Evolutionary conservation across 2,329 filamentous ascomycete genomes (phyloP), one percentile per base, ranked within the genome.

Genomic region (Lecanicillium sp.): DNA sequence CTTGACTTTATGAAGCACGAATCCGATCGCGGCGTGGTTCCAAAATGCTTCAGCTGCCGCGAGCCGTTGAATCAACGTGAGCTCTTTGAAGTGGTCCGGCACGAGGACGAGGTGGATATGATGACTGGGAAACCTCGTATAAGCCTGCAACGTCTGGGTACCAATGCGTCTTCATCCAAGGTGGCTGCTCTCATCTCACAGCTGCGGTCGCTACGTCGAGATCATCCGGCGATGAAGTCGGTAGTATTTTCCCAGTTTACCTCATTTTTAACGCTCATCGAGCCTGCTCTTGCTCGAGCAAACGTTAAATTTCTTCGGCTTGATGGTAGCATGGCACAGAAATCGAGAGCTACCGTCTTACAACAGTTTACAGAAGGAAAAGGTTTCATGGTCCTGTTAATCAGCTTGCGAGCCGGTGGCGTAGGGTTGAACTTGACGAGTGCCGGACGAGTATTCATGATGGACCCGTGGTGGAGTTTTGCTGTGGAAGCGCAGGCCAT

Each of bases 401-500:
- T 98, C 37, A 90, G 83, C 50, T 68, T 98, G 40, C 76, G 87
- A 15, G 92, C 94, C 0, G 92, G 94, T 4, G 94, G 92, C 17
- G 92, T 98, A 0, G 92, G 92, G 0, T 69, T 98, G 31, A 98
- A 98, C 55, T 63, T 98, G 44, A 97, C 90, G 1, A 81, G 81
- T 48, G 92, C 92, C 5, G 87, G 82, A 46, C 72, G 86, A 39
- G 94, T 98, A 5, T 98, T 84, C 65, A 94, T 98, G 85, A 97
- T 98, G 92, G 92, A 98, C 60, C 92, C 92, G 0, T 98, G 92
- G 92, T 98, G 92, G 92, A 94, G 86, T 56, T 98, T 90, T 61
- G 89, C 92, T 0, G 82, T 97, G 11, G 92, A 98, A 62, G 87
- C 89, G 5, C 92, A 98, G 62, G 92, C 92, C 8, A 97, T 98